Percentiles rank a stretch among this genome's conserved stretches.
phyloP scores from a whole-genome alignment of 2,329 filamentous ascomycete species.

The Nothopassalora personata region DNA sequence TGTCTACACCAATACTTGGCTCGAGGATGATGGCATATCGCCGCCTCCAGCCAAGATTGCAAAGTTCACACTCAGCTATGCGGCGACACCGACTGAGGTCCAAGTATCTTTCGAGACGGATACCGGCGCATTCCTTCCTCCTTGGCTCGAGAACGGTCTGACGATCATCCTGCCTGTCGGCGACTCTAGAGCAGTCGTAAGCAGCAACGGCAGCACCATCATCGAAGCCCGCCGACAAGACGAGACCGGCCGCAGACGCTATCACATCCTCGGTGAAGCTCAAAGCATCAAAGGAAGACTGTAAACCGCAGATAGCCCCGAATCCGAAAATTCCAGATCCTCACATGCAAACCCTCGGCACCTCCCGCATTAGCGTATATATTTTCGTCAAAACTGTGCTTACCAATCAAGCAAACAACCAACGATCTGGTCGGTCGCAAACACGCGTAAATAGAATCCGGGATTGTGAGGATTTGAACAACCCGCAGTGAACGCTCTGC shows the following conservation, averaged over 20 bases:
- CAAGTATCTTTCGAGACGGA: conserved; percentile 40
- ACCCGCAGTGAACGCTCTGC: too few relatives aligned
- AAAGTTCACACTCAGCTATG: conserved; percentile 42
- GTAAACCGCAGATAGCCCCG: not conserved
- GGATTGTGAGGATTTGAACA: too few relatives aligned
- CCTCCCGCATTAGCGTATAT: too few relatives aligned
- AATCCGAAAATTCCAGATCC: not conserved
- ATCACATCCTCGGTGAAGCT: conserved; percentile 2
- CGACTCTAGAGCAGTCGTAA: conserved; percentile 41
- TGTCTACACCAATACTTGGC: conserved; percentile 45
- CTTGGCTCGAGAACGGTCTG: conserved; percentile 44
- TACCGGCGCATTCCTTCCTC: conserved; percentile 41
- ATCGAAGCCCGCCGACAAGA: conserved; percentile 19
- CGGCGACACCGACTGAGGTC: conserved; percentile 42
- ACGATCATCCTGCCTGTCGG: conserved; percentile 49
- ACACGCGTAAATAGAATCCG: too few relatives aligned
- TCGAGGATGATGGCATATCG: conserved; percentile 55
- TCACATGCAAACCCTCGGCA: not conserved
- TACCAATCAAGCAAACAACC: too few relatives aligned
- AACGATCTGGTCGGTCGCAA: too few relatives aligned
- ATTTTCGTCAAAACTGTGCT: too few relatives aligned
- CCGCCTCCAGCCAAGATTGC: conserved; percentile 37
- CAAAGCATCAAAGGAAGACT: not conserved
- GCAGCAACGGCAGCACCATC: conserved; percentile 9
- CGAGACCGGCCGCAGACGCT: conserved; percentile 22